Evolutionary conservation across 2,329 filamentous ascomycete genomes (phyloP), one percentile per base, ranked within the genome.

Genomic region (Hysterium pulicare): DNA sequence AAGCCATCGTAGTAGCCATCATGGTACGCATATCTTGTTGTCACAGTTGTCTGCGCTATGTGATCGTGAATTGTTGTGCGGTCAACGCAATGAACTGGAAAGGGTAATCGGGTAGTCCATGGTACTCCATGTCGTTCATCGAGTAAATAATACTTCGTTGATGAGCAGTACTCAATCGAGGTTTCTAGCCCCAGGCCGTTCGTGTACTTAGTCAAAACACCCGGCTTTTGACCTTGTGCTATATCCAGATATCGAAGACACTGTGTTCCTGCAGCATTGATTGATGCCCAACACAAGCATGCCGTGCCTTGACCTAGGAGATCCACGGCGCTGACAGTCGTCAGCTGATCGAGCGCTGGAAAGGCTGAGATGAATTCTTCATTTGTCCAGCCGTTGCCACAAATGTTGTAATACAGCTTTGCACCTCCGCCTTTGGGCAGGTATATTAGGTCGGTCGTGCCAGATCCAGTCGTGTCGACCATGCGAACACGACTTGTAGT

Each of bases 371-470:
- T 10, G 6, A 6, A 23, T 10, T 8, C 17, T 16, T 4, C 17
- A 11, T 11, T 13, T 22, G 17, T 30, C 32, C 32, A 48, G 11
- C 20, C 9, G 28, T 48, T 48, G 9, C 45, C 45, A 16, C 11
- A 30, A 19, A 16, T 40, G 34, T 61, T 61, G 23, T 43, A 39
- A 24, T 57, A 62, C 5, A 61, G 23, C 2, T 21, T 36, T 4
- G 38, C 38, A 2, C 44, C 48, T 3, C 41, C 43, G 6, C 6
- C 20, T 9, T 15, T 8, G n/a, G n/a, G n/a, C 2, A 61, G 36
- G 37, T 64, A 65, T 0, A 65, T 10, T 2, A 66, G 19, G 41
- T 65, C 62, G 2, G 54, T 50, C 3, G 55, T 54, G 2, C 62
- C 54, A 16, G 50, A 49, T 4, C 54, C 54, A 33, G 50, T 46